Percentiles rank a stretch among this genome's conserved stretches.
Conservation (phyloP, 345 rosid species). For the Carallia brachiata region DNA sequence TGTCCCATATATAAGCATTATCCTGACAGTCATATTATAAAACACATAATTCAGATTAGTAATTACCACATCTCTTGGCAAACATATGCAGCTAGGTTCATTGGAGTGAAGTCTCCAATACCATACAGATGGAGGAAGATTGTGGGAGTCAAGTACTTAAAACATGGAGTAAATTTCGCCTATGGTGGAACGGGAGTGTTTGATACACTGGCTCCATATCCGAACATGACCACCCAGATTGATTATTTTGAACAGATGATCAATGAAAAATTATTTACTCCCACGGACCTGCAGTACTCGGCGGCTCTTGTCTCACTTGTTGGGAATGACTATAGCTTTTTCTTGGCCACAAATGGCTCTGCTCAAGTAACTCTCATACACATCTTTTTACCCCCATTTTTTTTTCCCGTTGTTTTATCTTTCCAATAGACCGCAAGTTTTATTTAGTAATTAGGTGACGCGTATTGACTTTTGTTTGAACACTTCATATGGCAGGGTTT, state of each 20-base stretch:
- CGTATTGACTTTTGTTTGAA: too few species aligned
- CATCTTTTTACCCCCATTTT: not conserved
- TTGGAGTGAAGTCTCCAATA: slow-evolving; percentile 64
- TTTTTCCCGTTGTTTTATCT: not conserved
- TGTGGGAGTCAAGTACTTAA: slow-evolving; percentile 23
- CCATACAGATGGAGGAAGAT: slow-evolving; percentile 50
- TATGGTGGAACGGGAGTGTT: slow-evolving; percentile 85
- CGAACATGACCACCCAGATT: slow-evolving; percentile 79
- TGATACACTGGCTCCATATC: slow-evolving; percentile 36
- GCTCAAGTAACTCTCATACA: slow-evolving; percentile 31
- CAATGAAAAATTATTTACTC: slow-evolving; percentile 36
- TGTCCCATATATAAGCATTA: too few species aligned
- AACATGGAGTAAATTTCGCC: slow-evolving; percentile 73
- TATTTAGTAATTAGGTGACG: too few species aligned
- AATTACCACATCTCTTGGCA: not conserved
- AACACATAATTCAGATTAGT: too few species aligned
- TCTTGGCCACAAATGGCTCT: slow-evolving; percentile 42
- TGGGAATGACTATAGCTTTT: slow-evolving; percentile 74
- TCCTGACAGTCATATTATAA: too few species aligned
- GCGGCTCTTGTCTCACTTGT: slow-evolving; percentile 56
- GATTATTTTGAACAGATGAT: slow-evolving; percentile 41
- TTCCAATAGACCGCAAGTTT: not conserved
- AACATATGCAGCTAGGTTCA: slow-evolving; percentile 47
- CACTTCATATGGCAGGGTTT: slow-evolving; percentile 40
- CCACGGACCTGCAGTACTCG: slow-evolving; percentile 38